Percentiles rank a stretch among this genome's conserved stretches.
Evolutionary conservation across 2,329 filamentous ascomycete genomes (phyloP).

Genomic region (Hirsutella minnesotensis): DNA sequence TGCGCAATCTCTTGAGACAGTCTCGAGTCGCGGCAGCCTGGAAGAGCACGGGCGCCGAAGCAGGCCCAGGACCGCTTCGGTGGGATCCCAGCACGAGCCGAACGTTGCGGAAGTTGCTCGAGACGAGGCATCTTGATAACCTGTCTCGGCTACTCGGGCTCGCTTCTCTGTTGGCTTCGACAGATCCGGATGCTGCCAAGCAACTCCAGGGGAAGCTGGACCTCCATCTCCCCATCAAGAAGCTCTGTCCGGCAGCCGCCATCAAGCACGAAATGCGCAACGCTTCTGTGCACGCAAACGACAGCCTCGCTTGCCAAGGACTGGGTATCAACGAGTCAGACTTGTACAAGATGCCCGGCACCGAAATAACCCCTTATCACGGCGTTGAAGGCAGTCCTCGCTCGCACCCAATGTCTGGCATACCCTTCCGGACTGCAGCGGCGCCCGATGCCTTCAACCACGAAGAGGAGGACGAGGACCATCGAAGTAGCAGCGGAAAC

Average conservation of each 20-base stretch:
- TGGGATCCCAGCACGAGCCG: constrained; percentile 31
- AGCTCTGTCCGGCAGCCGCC: constrained; percentile 4
- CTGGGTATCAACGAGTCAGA: neutral
- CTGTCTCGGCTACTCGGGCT: constrained; percentile 25
- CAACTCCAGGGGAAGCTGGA: neutral
- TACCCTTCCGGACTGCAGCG: neutral
- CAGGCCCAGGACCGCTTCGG: constrained; percentile 19
- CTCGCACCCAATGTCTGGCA: neutral
- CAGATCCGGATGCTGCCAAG: neutral
- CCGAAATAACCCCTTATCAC: neutral
- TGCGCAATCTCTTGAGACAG: constrained; percentile 33
- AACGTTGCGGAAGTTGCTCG: constrained; percentile 29
- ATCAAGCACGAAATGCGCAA: constrained; percentile 2
- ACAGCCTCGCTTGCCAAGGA: neutral
- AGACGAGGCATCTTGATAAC: constrained; percentile 31
- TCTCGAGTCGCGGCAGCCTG: constrained; percentile 23
- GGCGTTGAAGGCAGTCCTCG: neutral
- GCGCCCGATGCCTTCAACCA: neutral
- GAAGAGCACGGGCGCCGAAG: constrained; percentile 22
- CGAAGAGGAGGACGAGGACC: neutral
- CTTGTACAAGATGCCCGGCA: neutral
- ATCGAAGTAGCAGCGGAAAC: neutral
- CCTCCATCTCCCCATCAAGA: constrained; percentile 5
- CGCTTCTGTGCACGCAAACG: neutral
- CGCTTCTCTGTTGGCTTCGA: constrained; percentile 21